Conservation (phyloP, 176 grass and related monocot genomes). For the sorghum (Sorghum bicolor) region DNA sequence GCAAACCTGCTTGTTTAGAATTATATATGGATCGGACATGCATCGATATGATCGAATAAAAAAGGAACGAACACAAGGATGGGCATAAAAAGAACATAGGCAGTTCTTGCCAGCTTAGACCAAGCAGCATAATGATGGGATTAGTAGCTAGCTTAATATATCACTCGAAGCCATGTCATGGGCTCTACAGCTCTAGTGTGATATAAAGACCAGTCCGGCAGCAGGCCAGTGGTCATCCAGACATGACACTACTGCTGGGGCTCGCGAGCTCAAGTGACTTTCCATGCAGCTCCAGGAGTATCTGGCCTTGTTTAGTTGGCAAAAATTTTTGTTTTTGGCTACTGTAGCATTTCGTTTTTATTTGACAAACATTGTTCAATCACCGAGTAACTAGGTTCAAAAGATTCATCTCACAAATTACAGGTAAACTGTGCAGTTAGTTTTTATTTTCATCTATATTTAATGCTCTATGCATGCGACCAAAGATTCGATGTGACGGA, state of each 20-base stretch:
- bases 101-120: not conserved
- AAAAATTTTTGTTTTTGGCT: too few relatives aligned
- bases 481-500: too few relatives aligned
- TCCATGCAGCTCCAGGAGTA: too few relatives aligned
- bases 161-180: not conserved
- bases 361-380: too few relatives aligned
- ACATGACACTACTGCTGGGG: not conserved
- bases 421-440: too few relatives aligned
- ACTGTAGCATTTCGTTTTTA: too few relatives aligned
- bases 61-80: not conserved
- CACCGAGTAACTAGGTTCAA: too few relatives aligned
- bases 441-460: too few relatives aligned
- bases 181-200: not conserved
- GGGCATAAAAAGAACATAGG: not conserved
- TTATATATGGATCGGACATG: not conserved
- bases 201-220: not conserved
- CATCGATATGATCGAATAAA: not conserved
- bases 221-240: not conserved
- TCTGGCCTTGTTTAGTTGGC: too few relatives aligned
- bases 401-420: too few relatives aligned
- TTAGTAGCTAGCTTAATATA: too few relatives aligned
- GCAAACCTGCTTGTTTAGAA: not conserved
- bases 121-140: not conserved
- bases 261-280: not conserved
- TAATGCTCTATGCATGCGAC: too few relatives aligned